Evolutionary conservation across 805 yeast species (phyloP), one percentile per base, ranked within the genome.

Genomic region (Brettanomyces naardenensis): DNA sequence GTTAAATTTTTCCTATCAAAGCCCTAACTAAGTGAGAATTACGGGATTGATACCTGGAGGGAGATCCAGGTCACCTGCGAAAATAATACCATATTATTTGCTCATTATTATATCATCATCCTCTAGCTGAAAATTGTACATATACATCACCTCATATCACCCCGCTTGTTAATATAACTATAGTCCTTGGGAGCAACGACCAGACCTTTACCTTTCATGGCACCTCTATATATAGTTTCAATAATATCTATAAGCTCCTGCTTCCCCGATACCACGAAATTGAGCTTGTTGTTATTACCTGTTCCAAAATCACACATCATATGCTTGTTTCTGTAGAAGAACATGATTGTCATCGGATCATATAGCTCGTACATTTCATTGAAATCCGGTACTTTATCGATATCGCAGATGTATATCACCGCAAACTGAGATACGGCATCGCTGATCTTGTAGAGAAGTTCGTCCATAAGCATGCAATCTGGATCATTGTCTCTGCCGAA

Each of bases 271-370:
- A 82, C 56, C 10, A 76, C 69, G 59, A 90, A 90, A 53, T 87
- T 88, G 65, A 92, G 65, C 66, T 92, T 90, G 66, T 92, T 92
- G 61, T 92, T 92, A 56, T 92, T 88, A 23, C 98, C 98, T 0
- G 97, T 92, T 2, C 98, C 98, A 59, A 89, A 88, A 65, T 92
- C 98, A 61, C 96, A 86, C 94, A 92, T 78, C 95, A 90, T 89
- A 59, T 90, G 97, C 57, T 87, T 83, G 62, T 90, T 90, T 36
- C 94, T 67, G 62, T 73, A 87, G 59, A 92, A 90, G 54, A 90
- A 89, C 97, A 92, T 92, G 37, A 92, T 68, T 31, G 95, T 80
- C 69, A 86, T 74, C 13, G 95, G 94, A 51, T 89, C 97, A 54
- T 80, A 84, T 32, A 88, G 62, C 55, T 87, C 95, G 56, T 88